Evolutionary conservation across 225 moss, liverwort and hornwort genomes (phyloP), one percentile per base, ranked within the genome.

Genomic region (Thuidium tamariscinum): DNA sequence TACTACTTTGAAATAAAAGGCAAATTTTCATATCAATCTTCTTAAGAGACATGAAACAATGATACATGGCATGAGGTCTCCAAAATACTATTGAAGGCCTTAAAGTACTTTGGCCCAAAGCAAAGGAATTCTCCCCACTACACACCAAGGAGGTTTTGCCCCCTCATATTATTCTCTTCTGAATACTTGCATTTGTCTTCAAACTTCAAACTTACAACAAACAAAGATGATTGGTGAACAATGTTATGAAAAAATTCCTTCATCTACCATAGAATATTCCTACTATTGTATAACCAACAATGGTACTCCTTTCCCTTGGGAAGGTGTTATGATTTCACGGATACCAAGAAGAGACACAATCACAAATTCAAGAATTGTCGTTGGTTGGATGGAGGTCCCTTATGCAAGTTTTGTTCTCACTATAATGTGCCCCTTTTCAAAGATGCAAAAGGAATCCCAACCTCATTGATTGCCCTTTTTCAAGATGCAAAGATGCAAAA

Each of bases 161-260:
- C 3, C 44, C 10, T 71, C 3, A 9, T 27, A 3, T 9, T 11
- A 10, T 30, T 72, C 2, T 72, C 30, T 46, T 2, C 0, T 10
- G 0, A 0, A 18, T 2, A 72, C 17, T 29, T 11, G 10, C 5
- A 11, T 30, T 1, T 11, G 7, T 30, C 27, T 30, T 46, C 19
- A 32, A 30, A 48, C 27, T 30, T 46, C 19, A 32, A 30, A 48
- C 11, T 32, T 20, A 19, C 1, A 11, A 48, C 4, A 16, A 73
- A 49, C 4, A 32, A 7, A 73, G 4, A 32, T 0, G 11, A 73
- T 0, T 1, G 0, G 6, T 11, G 5, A 48, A 30, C 0, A 7
- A 32, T 48, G 4, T 29, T 7, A 2, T 19, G 3, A 3, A 29
- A 70, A 16, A 22, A 15, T 32, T 9, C 19, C 4, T 48, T 48